Percentiles rank a stretch among this genome's conserved stretches.
phyloP scores from a whole-genome alignment of 805 yeast genomes.

The Candida orba region DNA sequence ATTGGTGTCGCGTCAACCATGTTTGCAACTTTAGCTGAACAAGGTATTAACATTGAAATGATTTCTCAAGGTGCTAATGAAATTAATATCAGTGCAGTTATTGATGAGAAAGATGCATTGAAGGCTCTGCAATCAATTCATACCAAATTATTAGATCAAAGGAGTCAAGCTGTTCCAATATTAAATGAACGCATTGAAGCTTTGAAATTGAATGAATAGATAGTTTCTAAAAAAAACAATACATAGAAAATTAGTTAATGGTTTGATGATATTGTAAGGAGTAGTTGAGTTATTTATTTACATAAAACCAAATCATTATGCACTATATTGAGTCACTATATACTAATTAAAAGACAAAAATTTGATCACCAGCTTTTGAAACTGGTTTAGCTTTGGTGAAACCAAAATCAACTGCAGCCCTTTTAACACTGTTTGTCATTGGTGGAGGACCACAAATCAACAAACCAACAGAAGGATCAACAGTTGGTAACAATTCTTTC shows the following conservation, averaged over 20 bases:
- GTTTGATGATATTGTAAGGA: too few relatives aligned
- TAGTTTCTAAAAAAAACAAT: not conserved
- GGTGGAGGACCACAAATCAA: slow-evolving; percentile 93
- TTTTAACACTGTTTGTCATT: slow-evolving; percentile 80
- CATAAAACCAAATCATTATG: too few relatives aligned
- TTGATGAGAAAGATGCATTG: slow-evolving; percentile 72
- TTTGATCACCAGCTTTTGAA: slow-evolving; percentile 83
- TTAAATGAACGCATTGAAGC: slow-evolving; percentile 40
- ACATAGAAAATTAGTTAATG: too few relatives aligned
- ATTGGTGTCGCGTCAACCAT: slow-evolving; percentile 96
- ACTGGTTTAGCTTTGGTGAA: slow-evolving; percentile 82
- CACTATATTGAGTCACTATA: not conserved
- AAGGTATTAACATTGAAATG: slow-evolving; percentile 92
- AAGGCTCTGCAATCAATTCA: slow-evolving; percentile 86
- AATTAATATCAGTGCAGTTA: slow-evolving; percentile 93
- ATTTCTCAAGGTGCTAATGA: slow-evolving; percentile 98
- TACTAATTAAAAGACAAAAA: slow-evolving; percentile 61
- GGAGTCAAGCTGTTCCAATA: slow-evolving; percentile 21
- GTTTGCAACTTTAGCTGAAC: slow-evolving; percentile 91
- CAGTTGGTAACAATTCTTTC: slow-evolving; percentile 52
- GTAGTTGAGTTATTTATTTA: too few relatives aligned
- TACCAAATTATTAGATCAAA: slow-evolving; percentile 55
- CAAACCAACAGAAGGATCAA: slow-evolving; percentile 56
- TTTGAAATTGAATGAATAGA: slow-evolving; percentile 30
- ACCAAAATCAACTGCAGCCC: slow-evolving; percentile 66